Conservation (phyloP, 495 filamentous ascomycete species). For the Penicillium canescens region DNA sequence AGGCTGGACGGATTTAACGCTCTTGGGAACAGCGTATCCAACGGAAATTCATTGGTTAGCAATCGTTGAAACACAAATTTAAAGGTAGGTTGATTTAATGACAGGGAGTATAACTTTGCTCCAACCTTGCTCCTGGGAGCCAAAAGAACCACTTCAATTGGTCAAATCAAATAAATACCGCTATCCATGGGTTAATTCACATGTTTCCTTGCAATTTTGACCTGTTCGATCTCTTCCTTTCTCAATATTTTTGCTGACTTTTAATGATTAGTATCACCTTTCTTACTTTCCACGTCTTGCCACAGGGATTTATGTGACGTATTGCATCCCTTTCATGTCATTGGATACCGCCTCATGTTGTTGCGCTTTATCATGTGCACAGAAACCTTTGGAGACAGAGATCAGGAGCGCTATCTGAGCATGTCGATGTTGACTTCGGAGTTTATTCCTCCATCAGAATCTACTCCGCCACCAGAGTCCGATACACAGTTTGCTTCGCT, state of each 20-base stretch:
- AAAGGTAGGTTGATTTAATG: background rate
- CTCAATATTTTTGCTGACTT: background rate
- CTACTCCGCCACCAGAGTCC: background rate
- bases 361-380: background rate
- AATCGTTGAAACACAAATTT: background rate
- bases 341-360: background rate
- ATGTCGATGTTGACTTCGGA: slow-evolving; percentile 1
- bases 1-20: background rate
- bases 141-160: background rate
- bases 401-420: background rate
- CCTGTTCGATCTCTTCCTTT: background rate
- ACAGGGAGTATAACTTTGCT: background rate
- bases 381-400: background rate
- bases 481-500: background rate
- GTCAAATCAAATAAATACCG: background rate
- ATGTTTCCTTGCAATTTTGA: background rate
- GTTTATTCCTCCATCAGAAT: background rate
- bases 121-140: background rate
- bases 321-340: background rate
- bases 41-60: background rate
- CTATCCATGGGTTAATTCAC: background rate
- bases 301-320: background rate
- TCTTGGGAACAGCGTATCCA: background rate
- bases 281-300: background rate
- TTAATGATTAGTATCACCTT: background rate